These are phyloP conservation scores for Notholithocarpus densiflorus DNA, from an alignment of 306 rosid genomes.

Conservation along the genomic window DNA sequence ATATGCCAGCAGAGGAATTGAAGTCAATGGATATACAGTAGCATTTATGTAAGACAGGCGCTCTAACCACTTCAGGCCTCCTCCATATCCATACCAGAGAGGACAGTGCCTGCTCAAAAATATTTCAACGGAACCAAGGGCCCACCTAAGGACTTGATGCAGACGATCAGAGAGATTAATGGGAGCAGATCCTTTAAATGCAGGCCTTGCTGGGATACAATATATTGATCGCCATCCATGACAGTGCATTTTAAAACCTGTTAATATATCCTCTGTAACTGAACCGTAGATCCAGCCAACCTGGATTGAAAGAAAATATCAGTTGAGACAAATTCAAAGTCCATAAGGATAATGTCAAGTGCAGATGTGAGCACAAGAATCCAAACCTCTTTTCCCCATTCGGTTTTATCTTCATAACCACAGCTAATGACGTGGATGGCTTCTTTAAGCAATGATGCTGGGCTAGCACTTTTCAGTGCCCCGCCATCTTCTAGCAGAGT, in stretches of 20 bases:
- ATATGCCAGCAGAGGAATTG: conserved; percentile 65
- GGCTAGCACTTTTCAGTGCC: conserved; percentile 32
- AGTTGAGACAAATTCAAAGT: background rate
- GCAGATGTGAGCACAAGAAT: background rate
- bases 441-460: conserved; percentile 59
- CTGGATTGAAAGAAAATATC: conserved; percentile 23
- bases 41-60: conserved; percentile 67
- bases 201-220: conserved; percentile 53
- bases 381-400: conserved; percentile 80
- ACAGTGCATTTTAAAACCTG: conserved; percentile 79
- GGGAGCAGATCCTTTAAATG: conserved; percentile 51
- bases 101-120: conserved; percentile 75
- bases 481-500: conserved; percentile 47
- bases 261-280: conserved; percentile 58
- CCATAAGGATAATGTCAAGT: background rate
- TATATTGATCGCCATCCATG: conserved; percentile 83
- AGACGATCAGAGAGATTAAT: conserved; percentile 49
- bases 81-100: conserved; percentile 78
- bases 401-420: conserved; percentile 73
- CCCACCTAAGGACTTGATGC: conserved; percentile 62
- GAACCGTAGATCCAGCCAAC: conserved; percentile 89
- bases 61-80: conserved; percentile 63
- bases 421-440: conserved; percentile 77
- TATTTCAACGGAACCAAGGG: conserved; percentile 72
- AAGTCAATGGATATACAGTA: conserved; percentile 64